Evolutionary conservation across 2,329 filamentous ascomycete species (phyloP), one percentile per base, ranked within the genome.

Genomic region (Coniochaeta sp.): DNA sequence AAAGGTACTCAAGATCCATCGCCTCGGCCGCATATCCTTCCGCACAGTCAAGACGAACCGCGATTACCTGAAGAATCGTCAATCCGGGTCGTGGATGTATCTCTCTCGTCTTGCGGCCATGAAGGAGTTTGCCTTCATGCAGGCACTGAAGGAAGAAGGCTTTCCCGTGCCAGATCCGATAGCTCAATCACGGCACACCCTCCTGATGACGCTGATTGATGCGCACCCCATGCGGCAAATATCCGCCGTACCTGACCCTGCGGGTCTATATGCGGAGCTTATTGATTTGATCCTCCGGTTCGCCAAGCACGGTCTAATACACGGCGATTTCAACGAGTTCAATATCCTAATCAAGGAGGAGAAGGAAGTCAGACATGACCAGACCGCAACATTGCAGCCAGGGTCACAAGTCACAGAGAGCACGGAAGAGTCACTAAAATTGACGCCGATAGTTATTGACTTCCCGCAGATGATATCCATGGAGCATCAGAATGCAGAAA

Each of bases 281-380:
- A 96, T 99, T 69, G 82, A 86, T 47, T 84, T 97, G 67, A 91
- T 99, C 60, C 79, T 99, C 50, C 84, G 87, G 31, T 81, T 99
- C 44, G 93, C 95, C 6, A 86, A 86, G 63, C 87, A 93, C 66
- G 95, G 95, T 7, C 79, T 99, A 56, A 99, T 99, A 63, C 95
- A 99, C 71, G 95, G 95, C 63, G 95, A 99, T 72, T 99, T 96
- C 79, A 99, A 99, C 78, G 96, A 99, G 74, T 99, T 99, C 81
- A 99, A 99, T 73, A 93, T 99, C 64, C 79, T 99, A 36, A 87
- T 99, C 72, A 91, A 95, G 71, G 93, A 98, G 72, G 85, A 81
- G 60, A 78, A 71, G 59, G 34, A 28, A 50, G 50, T 6, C 24
- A 44, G 43, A 17, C 16, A 40, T 19, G 38, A 40, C 38, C 6